These are phyloP conservation scores for Cicer judaicum DNA, from an alignment of 306 rosid genomes.

Conservation along the genomic window DNA sequence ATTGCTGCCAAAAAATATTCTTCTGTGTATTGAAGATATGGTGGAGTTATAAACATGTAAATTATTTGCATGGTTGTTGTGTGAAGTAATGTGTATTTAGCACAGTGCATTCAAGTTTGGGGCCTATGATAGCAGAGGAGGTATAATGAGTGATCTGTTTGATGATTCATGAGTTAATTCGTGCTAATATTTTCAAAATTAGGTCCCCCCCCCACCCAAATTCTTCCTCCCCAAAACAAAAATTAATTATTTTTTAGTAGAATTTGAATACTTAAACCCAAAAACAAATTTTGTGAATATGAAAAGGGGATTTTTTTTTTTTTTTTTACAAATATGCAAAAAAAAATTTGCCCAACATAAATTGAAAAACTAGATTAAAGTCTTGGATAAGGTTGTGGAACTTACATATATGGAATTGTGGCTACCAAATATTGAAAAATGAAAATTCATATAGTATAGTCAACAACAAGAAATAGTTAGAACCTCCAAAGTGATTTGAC, in stretches of 20 bases:
- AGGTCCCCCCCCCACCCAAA: not conserved
- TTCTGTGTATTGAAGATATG: conserved; percentile 12
- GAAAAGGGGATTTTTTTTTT: no score
- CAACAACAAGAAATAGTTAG: conserved; percentile 9
- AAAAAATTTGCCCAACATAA: no score
- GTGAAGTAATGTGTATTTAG: conserved; percentile 71
- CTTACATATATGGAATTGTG: conserved; percentile 17
- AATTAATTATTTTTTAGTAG: not conserved
- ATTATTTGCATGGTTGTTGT: conserved; percentile 76
- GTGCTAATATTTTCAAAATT: conserved; percentile 36
- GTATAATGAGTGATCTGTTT: conserved; percentile 43
- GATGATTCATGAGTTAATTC: conserved; percentile 13
- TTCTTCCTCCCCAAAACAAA: not conserved
- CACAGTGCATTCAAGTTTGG: conserved; percentile 64
- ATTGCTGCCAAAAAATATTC: conserved; percentile 60
- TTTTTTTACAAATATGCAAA: no score
- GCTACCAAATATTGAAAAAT: conserved; percentile 10
- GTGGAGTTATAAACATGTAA: conserved; percentile 35
- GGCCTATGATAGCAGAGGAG: conserved; percentile 45
- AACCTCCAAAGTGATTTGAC: conserved; percentile 32
- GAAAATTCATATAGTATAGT: conserved; percentile 37
- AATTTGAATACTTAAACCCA: not conserved
- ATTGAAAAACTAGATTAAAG: no score
- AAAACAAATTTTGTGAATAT: no score
- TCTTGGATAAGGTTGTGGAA: no score